phyloP scores from a whole-genome alignment of 1,284 basidiomycete species.

The Ganoderma lingzhi region DNA sequence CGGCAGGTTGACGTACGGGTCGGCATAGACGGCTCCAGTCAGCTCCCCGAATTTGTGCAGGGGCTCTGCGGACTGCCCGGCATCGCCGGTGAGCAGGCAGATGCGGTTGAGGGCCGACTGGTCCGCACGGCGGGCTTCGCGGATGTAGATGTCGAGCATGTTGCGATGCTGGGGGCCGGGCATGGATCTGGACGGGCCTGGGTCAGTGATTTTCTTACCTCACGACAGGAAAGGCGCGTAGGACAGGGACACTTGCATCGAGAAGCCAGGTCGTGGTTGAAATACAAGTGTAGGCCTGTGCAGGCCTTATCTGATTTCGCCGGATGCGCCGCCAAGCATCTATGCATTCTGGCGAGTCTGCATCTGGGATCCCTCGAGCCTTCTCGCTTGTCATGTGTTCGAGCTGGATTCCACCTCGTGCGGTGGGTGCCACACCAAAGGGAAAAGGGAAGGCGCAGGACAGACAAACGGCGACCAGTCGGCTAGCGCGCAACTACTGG shows the following conservation, averaged over 20 bases:
- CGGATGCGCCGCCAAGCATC: neutral
- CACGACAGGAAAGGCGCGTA: neutral
- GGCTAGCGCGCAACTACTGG: slow-evolving; percentile 11
- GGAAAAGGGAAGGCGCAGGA: neutral
- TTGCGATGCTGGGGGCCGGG: neutral
- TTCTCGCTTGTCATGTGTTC: neutral
- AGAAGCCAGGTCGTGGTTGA: slow-evolving; percentile 2
- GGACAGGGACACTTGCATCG: slow-evolving; percentile 7
- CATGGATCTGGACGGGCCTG: slow-evolving; percentile 10
- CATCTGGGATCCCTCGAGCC: neutral
- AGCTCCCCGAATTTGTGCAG: slow-evolving; percentile 69
- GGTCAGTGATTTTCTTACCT: slow-evolving; percentile 1
- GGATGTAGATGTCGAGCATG: slow-evolving; percentile 48
- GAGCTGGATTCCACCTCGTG: neutral
- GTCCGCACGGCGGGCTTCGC: slow-evolving; percentile 63
- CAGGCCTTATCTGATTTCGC: slow-evolving; percentile 12
- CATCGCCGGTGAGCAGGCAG: slow-evolving; percentile 77
- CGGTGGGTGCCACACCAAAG: neutral
- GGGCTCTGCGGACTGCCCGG: slow-evolving; percentile 68
- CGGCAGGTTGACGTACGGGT: slow-evolving; percentile 75
- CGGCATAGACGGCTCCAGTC: slow-evolving; percentile 72
- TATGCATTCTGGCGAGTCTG: neutral
- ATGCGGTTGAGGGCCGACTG: slow-evolving; percentile 66
- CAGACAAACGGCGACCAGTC: neutral
- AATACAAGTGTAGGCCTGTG: neutral